Conservation (phyloP, 441 rosid genomes). For the Macaranga tanarius region DNA sequence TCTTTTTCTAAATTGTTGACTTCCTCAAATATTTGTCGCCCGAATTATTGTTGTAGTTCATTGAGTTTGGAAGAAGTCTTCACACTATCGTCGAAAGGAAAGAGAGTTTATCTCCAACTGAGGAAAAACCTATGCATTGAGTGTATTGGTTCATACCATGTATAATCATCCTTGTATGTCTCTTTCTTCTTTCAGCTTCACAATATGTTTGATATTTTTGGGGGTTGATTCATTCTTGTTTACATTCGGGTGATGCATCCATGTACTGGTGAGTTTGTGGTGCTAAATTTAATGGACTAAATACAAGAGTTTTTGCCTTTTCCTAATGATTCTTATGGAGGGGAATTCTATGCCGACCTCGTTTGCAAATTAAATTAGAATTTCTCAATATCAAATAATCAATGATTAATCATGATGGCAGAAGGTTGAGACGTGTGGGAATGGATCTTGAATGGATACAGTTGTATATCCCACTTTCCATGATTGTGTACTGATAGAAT, state of each 20-base stretch:
- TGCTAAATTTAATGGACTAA: neutral
- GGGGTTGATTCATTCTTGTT: slow-evolving; percentile 3
- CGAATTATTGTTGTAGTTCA: neutral
- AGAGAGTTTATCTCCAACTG: neutral
- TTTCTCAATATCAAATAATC: too few relatives aligned
- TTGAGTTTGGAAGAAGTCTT: slow-evolving; percentile 15
- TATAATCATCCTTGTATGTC: neutral
- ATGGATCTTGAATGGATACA: too few relatives aligned
- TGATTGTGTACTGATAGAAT: too few relatives aligned
- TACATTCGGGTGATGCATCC: neutral
- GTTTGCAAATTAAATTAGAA: too few relatives aligned
- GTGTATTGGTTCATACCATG: slow-evolving; percentile 14
- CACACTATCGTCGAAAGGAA: neutral
- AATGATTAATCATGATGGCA: too few relatives aligned
- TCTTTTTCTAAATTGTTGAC: slow-evolving; percentile 3
- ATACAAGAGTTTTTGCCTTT: too few relatives aligned
- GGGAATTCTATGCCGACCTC: too few relatives aligned
- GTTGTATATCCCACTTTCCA: too few relatives aligned
- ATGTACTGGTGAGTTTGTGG: neutral
- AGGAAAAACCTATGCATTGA: neutral
- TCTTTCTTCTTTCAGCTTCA: neutral
- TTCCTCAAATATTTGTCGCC: neutral
- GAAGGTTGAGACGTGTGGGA: too few relatives aligned
- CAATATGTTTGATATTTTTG: neutral
- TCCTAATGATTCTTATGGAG: too few relatives aligned